Evolutionary conservation across 345 rosid genomes (phyloP).

Genomic region (Populus nigra): DNA sequence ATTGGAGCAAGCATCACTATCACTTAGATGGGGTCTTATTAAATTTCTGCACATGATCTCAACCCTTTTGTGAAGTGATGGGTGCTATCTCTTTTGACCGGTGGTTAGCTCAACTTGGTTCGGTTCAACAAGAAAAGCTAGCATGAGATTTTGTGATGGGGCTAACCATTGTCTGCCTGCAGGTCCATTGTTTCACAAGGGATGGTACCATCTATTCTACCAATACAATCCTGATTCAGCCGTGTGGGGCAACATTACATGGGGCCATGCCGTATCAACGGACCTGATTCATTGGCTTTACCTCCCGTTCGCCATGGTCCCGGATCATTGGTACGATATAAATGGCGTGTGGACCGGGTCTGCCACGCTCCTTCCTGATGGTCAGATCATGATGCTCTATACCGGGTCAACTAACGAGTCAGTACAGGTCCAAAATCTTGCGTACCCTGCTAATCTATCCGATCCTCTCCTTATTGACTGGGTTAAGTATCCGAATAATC

Average conservation of each 20-base stretch:
- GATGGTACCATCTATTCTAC: slow-evolving; percentile 94
- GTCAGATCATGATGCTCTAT: slow-evolving; percentile 71
- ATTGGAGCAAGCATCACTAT: too few relatives aligned
- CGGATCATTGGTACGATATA: slow-evolving; percentile 72
- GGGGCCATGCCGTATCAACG: slow-evolving; percentile 90
- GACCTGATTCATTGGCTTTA: slow-evolving; percentile 91
- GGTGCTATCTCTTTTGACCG: background rate
- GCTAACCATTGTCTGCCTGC: slow-evolving; percentile 5
- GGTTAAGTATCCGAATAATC: slow-evolving; percentile 72
- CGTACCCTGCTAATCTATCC: slow-evolving; percentile 69
- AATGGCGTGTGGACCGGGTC: slow-evolving; percentile 95
- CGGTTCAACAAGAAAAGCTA: background rate
- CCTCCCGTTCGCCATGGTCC: slow-evolving; percentile 74
- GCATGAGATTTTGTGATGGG: background rate
- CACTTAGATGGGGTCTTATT: too few relatives aligned
- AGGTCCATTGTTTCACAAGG: slow-evolving; percentile 79
- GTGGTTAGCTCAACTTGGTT: background rate
- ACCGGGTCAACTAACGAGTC: slow-evolving; percentile 61
- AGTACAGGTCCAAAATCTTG: slow-evolving; percentile 85
- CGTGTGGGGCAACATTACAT: slow-evolving; percentile 88
- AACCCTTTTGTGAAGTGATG: too few relatives aligned
- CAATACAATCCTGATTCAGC: slow-evolving; percentile 93
- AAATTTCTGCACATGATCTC: too few relatives aligned
- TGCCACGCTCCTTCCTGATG: slow-evolving; percentile 67
- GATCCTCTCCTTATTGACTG: slow-evolving; percentile 88